Conservation (phyloP, 169 alveolate species). For the Pseudocohnilembus persalinus region DNA sequence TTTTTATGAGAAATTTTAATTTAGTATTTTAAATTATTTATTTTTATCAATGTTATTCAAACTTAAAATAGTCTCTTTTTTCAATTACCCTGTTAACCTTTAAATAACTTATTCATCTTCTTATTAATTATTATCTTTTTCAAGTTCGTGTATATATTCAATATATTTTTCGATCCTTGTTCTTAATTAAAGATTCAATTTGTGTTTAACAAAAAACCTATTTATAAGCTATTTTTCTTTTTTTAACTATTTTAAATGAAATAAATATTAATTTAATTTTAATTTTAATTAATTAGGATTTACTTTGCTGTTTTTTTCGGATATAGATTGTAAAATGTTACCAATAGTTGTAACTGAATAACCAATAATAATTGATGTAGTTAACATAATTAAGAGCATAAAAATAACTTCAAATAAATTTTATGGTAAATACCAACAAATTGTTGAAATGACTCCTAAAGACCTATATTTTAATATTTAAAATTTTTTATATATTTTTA, state of each 20-base stretch:
- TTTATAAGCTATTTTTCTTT: neutral
- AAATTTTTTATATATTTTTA: too few relatives aligned
- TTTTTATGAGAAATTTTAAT: too few relatives aligned
- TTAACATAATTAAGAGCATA: too few relatives aligned
- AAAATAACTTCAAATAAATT: neutral
- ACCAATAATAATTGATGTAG: neutral
- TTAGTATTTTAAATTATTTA: too few relatives aligned
- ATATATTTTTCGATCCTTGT: neutral
- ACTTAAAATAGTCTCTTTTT: neutral
- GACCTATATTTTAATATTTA: neutral
- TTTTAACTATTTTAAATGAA: neutral
- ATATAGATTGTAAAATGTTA: neutral
- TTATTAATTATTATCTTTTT: neutral
- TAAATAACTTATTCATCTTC: neutral
- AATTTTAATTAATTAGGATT: neutral
- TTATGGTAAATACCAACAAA: neutral
- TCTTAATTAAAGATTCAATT: neutral
- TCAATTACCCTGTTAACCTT: neutral
- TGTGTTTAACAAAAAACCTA: neutral
- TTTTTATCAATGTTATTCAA: neutral
- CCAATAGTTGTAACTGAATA: neutral
- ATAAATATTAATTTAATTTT: too few relatives aligned
- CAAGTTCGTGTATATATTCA: neutral
- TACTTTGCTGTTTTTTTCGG: neutral
- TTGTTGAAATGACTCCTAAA: neutral